These are phyloP conservation scores for Schizonepeta tenuifolia DNA, from an alignment of 257 asterid genomes.

Conservation along the genomic window DNA sequence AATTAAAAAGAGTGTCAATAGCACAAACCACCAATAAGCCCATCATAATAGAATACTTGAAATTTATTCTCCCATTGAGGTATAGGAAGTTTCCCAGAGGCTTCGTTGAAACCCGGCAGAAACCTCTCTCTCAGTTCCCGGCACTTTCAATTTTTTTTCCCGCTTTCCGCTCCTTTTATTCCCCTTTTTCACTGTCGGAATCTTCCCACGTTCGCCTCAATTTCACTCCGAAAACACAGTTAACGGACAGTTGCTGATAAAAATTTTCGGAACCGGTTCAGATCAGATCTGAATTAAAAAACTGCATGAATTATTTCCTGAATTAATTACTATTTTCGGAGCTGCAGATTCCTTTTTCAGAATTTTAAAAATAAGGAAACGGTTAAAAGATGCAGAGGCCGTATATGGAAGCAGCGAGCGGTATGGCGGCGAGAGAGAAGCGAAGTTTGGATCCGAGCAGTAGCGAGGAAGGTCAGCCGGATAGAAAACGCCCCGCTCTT, in stretches of 20 bases:
- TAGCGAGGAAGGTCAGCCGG: constrained; percentile 77
- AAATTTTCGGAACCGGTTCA: constrained; percentile 40
- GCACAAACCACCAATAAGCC: constrained; percentile 23
- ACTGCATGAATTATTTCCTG: constrained; percentile 4
- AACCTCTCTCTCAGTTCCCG: constrained; percentile 49
- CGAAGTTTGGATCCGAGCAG: constrained; percentile 69
- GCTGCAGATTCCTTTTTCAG: constrained; percentile 19
- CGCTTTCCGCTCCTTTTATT: constrained; percentile 36
- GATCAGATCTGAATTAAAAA: constrained; percentile 57
- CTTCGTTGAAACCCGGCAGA: constrained; percentile 44
- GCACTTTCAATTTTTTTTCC: constrained; percentile 68
- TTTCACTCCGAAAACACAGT: constrained; percentile 21
- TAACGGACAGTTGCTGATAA: constrained; percentile 22
- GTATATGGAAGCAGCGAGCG: constrained; percentile 57
- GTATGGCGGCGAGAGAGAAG: constrained; percentile 79
- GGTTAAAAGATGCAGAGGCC: constrained; percentile 59
- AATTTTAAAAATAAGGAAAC: background rate
- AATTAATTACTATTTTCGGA: constrained; percentile 34
- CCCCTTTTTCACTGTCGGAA: constrained; percentile 43
- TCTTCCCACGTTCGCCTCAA: constrained; percentile 37
- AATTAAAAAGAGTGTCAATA: constrained; percentile 27
- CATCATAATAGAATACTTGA: constrained; percentile 39
- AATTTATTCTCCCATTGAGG: background rate
- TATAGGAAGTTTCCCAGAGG: constrained; percentile 41
- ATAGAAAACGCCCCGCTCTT: constrained; percentile 96